Evolutionary conservation across 352 stramenopile genomes (phyloP).

Genomic region (Pythium pyrilobum): DNA sequence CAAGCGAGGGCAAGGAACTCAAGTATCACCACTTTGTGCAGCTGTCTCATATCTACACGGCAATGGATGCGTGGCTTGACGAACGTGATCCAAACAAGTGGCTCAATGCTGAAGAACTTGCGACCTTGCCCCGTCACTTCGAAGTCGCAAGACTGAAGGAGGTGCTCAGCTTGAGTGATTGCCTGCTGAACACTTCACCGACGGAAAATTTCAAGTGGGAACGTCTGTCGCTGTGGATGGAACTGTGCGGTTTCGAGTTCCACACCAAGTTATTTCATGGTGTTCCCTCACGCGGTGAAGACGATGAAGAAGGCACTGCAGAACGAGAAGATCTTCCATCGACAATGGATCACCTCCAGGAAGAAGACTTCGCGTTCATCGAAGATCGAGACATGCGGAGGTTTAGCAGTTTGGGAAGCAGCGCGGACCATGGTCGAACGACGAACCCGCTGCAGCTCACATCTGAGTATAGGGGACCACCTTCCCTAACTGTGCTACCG

Average conservation of each 20-base stretch:
- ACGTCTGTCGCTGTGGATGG: slow-evolving; percentile 53
- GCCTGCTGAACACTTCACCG: slow-evolving; percentile 28
- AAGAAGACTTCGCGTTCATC: slow-evolving; percentile 79
- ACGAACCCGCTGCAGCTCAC: slow-evolving; percentile 43
- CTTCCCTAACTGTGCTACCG: slow-evolving; percentile 49
- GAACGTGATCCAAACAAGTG: slow-evolving; percentile 74
- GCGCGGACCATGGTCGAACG: slow-evolving; percentile 30
- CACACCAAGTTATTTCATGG: slow-evolving; percentile 20
- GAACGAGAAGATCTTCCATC: neutral
- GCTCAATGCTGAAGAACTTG: slow-evolving; percentile 68
- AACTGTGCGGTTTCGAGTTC: slow-evolving; percentile 69
- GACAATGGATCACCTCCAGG: slow-evolving; percentile 24
- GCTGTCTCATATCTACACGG: slow-evolving; percentile 41
- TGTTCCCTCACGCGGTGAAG: neutral
- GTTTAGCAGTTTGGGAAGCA: slow-evolving; percentile 60
- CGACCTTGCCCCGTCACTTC: slow-evolving; percentile 67
- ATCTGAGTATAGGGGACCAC: slow-evolving; percentile 34
- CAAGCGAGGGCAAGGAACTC: slow-evolving; percentile 23
- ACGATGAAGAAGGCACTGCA: slow-evolving; percentile 1
- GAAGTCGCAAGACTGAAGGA: slow-evolving; percentile 63
- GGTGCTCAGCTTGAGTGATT: slow-evolving; percentile 62
- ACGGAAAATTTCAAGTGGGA: slow-evolving; percentile 37
- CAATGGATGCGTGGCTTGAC: slow-evolving; percentile 86
- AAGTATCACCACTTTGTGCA: slow-evolving; percentile 27
- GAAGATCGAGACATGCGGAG: slow-evolving; percentile 63